These are phyloP conservation scores for Rhodosorus marinus DNA, from an alignment of 23 red algal genomes.

Conservation along the genomic window DNA sequence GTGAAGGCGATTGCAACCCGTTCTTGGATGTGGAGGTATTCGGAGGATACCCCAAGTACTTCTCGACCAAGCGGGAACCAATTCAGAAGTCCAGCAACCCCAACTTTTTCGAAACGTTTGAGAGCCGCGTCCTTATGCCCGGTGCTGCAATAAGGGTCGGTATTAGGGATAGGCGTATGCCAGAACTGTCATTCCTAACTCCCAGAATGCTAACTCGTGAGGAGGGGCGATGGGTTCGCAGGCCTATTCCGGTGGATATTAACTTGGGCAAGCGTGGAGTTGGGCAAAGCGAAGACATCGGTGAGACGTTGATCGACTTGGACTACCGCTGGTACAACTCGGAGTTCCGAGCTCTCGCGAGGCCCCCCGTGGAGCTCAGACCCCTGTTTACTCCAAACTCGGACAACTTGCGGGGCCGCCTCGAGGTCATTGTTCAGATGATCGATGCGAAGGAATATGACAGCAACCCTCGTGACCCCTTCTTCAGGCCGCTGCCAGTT, in stretches of 20 bases:
- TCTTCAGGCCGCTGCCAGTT: conserved; percentile 28
- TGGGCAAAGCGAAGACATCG: conserved; percentile 53
- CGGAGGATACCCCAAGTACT: conserved; percentile 57
- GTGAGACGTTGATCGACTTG: conserved; percentile 74
- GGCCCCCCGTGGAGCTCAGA: conserved; percentile 55
- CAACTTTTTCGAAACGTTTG: conserved; percentile 74
- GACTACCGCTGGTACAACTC: conserved; percentile 87
- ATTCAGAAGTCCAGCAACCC: conserved; percentile 46
- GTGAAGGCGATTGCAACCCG: conserved; percentile 38
- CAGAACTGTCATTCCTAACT: conserved; percentile 36
- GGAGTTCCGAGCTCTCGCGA: conserved; percentile 28
- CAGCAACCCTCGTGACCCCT: conserved; percentile 25
- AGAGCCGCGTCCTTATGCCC: conserved; percentile 64
- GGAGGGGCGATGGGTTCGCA: not conserved
- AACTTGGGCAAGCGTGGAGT: conserved; percentile 55
- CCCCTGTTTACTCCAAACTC: conserved; percentile 36
- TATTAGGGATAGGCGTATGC: conserved; percentile 59
- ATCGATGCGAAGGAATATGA: conserved; percentile 52
- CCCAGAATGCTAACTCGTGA: too few relatives aligned
- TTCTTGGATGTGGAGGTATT: conserved; percentile 38
- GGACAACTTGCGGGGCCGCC: conserved; percentile 43
- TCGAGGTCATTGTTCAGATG: conserved; percentile 78
- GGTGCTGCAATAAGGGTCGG: conserved; percentile 46
- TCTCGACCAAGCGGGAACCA: conserved; percentile 41
- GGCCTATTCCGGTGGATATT: conserved; percentile 18